Conservation (phyloP, 2,329 filamentous ascomycete species). For the Pezicula neosporulosa region DNA sequence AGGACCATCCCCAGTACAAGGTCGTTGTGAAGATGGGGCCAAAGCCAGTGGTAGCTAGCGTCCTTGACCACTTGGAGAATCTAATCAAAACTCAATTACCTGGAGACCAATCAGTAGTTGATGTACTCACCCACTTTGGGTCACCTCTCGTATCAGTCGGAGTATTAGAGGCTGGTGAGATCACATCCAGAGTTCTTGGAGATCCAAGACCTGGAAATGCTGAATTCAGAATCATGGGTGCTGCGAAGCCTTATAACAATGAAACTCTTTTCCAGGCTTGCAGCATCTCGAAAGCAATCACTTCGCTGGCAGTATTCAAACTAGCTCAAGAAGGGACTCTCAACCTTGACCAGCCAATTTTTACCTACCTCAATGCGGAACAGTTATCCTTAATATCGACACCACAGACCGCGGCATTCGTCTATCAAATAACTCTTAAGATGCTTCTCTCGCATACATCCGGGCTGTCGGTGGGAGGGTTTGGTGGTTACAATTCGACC, state of each 20-base stretch:
- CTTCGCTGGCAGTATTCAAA: constrained; percentile 2
- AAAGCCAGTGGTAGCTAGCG: background rate
- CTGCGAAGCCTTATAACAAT: background rate
- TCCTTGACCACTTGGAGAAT: background rate
- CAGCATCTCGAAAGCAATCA: constrained; percentile 11
- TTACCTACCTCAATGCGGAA: background rate
- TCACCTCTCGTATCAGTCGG: background rate
- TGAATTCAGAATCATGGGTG: background rate
- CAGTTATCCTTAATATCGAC: constrained; percentile 6
- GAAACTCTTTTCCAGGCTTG: constrained; percentile 7
- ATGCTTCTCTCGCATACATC: constrained; percentile 11
- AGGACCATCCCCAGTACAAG: background rate
- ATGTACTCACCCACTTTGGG: background rate
- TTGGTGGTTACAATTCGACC: background rate
- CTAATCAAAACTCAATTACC: background rate
- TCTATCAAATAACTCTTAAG: constrained; percentile 4
- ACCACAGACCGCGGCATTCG: background rate
- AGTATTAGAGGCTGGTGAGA: background rate
- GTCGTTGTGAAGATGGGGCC: background rate
- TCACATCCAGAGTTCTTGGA: background rate
- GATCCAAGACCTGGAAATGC: background rate
- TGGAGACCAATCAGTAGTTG: background rate
- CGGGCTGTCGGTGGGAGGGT: background rate
- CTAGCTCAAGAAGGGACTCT: constrained; percentile 6
- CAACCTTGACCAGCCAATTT: constrained; percentile 4